Evolutionary conservation across 2,329 filamentous ascomycete genomes (phyloP).

Genomic region (Neofusicoccum kwambonambiense): DNA sequence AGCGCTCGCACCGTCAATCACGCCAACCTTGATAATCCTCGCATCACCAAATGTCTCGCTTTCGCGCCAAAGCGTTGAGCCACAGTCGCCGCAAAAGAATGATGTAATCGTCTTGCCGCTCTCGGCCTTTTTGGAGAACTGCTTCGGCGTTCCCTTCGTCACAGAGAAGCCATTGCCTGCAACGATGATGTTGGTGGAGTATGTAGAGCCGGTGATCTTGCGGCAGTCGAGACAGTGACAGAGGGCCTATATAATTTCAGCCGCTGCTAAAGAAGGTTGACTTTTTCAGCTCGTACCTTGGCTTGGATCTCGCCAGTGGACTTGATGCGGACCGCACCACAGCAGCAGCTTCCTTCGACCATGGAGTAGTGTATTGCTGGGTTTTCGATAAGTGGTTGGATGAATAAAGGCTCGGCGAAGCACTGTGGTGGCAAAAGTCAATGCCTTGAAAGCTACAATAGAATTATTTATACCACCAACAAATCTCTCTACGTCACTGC

Average conservation of each 20-base stretch:
- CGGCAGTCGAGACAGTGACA: constrained; percentile 57
- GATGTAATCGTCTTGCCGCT: constrained; percentile 55
- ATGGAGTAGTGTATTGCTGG: constrained; percentile 23
- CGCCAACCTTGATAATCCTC: constrained; percentile 6
- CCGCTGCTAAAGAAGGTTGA: background rate
- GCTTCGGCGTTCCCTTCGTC: constrained; percentile 51
- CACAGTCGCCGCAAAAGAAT: constrained; percentile 47
- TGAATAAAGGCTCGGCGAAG: background rate
- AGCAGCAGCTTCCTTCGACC: constrained; percentile 50
- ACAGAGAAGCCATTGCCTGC: constrained; percentile 46
- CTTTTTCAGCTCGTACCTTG: background rate
- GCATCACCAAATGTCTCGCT: background rate
- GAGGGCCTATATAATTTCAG: background rate
- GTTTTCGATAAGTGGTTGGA: background rate
- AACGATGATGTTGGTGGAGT: constrained; percentile 52
- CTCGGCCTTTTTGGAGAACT: constrained; percentile 51
- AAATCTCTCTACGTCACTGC: background rate
- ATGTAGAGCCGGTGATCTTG: constrained; percentile 56
- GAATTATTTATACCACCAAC: background rate
- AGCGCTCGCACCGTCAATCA: background rate
- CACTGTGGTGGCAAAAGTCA: background rate
- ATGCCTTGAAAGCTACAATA: background rate
- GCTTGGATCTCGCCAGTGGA: constrained; percentile 46
- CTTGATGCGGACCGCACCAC: constrained; percentile 49
- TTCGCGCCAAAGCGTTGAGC: background rate